Conservation (phyloP, 495 filamentous ascomycete genomes). For the Xylaria venustula region DNA sequence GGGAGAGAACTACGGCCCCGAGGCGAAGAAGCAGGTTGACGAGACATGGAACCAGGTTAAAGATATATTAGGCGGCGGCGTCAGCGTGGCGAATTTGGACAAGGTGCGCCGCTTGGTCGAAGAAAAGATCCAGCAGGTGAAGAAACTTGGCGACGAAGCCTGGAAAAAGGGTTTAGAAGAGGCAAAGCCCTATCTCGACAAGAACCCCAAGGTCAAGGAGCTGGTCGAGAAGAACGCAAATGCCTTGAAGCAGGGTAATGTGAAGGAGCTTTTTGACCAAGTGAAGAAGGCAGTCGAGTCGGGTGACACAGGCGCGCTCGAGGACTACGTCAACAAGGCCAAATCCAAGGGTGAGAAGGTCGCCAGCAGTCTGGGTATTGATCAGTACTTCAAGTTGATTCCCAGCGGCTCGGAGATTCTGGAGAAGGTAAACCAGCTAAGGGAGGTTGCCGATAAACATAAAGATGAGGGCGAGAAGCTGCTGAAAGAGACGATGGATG, state of each 20-base stretch:
- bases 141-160: conserved; percentile 60
- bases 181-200: conserved; percentile 61
- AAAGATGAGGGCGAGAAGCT: conserved; percentile 60
- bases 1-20: conserved; percentile 62
- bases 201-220: conserved; percentile 64
- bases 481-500: conserved; percentile 57
- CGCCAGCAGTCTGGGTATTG: conserved; percentile 34
- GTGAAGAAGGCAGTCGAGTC: conserved; percentile 54
- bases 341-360: conserved; percentile 38
- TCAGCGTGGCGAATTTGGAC: conserved; percentile 45
- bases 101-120: conserved; percentile 60
- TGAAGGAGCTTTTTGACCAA: conserved; percentile 51
- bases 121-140: conserved; percentile 61
- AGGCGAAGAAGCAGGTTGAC: conserved; percentile 67
- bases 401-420: conserved; percentile 55
- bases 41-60: conserved; percentile 61
- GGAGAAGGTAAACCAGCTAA: conserved; percentile 53
- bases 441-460: conserved; percentile 55
- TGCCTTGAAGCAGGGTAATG: conserved; percentile 58
- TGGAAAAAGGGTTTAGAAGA: conserved; percentile 64
- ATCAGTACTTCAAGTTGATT: conserved; percentile 52
- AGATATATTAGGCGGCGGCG: conserved; percentile 53
- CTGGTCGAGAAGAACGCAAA: conserved; percentile 61
- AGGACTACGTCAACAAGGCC: conserved; percentile 60
- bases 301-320: conserved; percentile 53